Evolutionary conservation across 768 basidiomycete species (phyloP), one percentile per base, ranked within the genome.

Genomic region (Rhodotorula paludigena): DNA sequence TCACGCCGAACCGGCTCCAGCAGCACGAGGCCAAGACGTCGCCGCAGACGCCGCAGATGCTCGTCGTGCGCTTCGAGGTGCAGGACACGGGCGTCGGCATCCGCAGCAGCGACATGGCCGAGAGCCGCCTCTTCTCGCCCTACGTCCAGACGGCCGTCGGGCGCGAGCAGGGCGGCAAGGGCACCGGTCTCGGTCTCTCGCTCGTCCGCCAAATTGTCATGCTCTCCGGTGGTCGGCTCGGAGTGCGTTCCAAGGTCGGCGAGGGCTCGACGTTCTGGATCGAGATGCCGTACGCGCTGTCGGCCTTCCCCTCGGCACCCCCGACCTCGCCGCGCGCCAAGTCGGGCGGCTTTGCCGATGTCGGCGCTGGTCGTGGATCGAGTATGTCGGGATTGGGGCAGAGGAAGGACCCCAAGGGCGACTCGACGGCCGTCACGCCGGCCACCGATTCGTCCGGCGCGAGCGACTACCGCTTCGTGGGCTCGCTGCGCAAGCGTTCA

Each of bases 51-150:
- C 38, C 42, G 58, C 60, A 70, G 41, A 76, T 79, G 57, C 74
- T 78, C 21, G 78, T 82, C 39, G 77, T 81, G 25, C 75, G 81
- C 32, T 79, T 82, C 32, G 80, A 81, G 64, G 76, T 82, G 12
- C 75, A 76, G 39, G 81, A 82, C 64, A 81, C 80, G 9, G 81
- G 81, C 59, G 80, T 80, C 18, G 81, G 81, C 3, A 75, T 82
- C 67, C 73, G 70, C 53, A 76, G 76, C 57, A 66, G 73, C 28
- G 81, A 82, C 58, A 75, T 80, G 36, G 75, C 76, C 20, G 79
- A 81, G 32, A 69, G 30, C 56, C 25, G 72, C 1, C 66, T 78
- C 16, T 78, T 77, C 63, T 64, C 63, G 4, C 75, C 78, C 0
- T 79, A 77, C 60, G 74, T 76, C 14, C 81, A 82, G 63, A 81